Conservation (phyloP, 2,329 filamentous ascomycete genomes). For the Curvularia hawaiiensis region DNA sequence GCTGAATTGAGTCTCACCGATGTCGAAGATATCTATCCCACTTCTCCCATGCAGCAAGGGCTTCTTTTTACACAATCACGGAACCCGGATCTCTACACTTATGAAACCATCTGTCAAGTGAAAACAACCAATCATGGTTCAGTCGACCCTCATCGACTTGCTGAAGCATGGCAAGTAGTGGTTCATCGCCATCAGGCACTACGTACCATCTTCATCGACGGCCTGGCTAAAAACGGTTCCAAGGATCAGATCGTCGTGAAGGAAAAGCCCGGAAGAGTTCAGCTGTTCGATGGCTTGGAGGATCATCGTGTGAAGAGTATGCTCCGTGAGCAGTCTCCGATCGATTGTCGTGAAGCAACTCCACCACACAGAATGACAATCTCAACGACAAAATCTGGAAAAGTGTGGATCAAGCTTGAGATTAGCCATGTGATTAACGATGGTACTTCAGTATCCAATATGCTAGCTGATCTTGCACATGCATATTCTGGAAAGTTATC, state of each 20-base stretch:
- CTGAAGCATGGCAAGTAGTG: conserved; percentile 43
- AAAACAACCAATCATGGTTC: conserved; percentile 22
- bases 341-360: conserved; percentile 37
- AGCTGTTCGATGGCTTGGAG: conserved; percentile 30
- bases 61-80: conserved; percentile 38
- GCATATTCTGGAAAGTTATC: conserved; percentile 53
- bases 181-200: conserved; percentile 41
- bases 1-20: conserved; percentile 23
- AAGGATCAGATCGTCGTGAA: conserved; percentile 44
- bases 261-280: conserved; percentile 31
- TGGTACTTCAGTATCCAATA: conserved; percentile 56
- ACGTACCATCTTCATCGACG: conserved; percentile 44
- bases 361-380: conserved; percentile 55
- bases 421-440: conserved; percentile 59
- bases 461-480: conserved; percentile 53
- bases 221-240: conserved; percentile 37
- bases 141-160: conserved; percentile 34
- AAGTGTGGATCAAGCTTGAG: conserved; percentile 55
- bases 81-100: conserved; percentile 37
- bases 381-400: conserved; percentile 47
- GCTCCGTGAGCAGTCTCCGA: conserved; percentile 27
- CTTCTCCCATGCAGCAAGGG: conserved; percentile 41
- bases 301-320: conserved; percentile 24
- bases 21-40: conserved; percentile 40
- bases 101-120: conserved; percentile 39